phyloP scores from a whole-genome alignment of 371 early-diverging fungal genomes.

The Batkoa obscura region DNA sequence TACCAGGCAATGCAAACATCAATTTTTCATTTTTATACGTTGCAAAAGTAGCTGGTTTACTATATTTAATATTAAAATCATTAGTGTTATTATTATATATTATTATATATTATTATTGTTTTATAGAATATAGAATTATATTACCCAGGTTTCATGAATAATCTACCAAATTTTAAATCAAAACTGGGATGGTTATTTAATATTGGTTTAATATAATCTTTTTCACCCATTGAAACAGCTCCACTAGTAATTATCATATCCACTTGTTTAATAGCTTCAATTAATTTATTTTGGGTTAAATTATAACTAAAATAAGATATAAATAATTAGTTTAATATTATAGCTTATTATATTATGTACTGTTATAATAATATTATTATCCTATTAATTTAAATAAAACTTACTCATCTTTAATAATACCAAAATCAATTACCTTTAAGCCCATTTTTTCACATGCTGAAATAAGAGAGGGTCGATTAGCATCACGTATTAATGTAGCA shows the following conservation, averaged over 20 bases:
- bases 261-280: slow-evolving; percentile 27
- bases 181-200: slow-evolving; percentile 55
- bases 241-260: slow-evolving; percentile 79
- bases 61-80: no score
- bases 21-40: slow-evolving; percentile 26
- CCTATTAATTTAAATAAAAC: slow-evolving; percentile 24
- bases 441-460: slow-evolving; percentile 40
- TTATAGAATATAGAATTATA: no score
- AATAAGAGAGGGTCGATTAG: slow-evolving; percentile 61
- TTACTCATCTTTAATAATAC: slow-evolving; percentile 49
- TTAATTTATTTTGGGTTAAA: no score
- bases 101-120: no score
- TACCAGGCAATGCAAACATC: slow-evolving; percentile 80
- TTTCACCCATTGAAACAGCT: slow-evolving; percentile 91
- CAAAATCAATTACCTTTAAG: slow-evolving; percentile 47
- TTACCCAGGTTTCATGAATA: slow-evolving; percentile 88
- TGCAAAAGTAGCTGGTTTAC: slow-evolving; percentile 87
- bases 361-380: no score
- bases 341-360: no score
- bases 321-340: no score
- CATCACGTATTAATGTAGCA: slow-evolving; percentile 56
- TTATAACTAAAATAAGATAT: no score
- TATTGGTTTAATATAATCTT: slow-evolving; percentile 71
- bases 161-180: slow-evolving; percentile 66
- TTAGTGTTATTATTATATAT: no score